These are phyloP conservation scores for Trichoderma breve DNA, from an alignment of 2,329 filamentous ascomycete species.

Conservation along the genomic window DNA sequence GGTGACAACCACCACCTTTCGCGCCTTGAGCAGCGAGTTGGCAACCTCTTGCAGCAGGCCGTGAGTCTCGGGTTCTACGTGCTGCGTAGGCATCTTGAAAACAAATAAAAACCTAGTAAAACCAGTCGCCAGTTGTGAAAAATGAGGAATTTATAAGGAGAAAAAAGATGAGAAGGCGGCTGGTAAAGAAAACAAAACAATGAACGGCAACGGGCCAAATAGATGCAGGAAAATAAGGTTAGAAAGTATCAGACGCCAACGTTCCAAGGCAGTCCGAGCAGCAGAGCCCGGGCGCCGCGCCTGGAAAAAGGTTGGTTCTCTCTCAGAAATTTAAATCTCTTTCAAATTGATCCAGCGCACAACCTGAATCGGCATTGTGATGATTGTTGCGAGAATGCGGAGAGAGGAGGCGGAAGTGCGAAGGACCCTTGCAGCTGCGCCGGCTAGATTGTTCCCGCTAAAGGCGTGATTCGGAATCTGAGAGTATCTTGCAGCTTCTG, in stretches of 20 bases:
- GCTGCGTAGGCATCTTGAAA: constrained; percentile 57
- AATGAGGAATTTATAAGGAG: background rate
- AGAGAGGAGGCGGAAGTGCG: constrained; percentile 13
- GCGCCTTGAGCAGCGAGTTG: constrained; percentile 60
- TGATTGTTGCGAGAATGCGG: constrained; percentile 3
- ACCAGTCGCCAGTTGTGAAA: background rate
- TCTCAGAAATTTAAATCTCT: background rate
- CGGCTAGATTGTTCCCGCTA: background rate
- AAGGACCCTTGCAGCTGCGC: constrained; percentile 4
- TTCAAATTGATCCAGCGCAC: constrained; percentile 4
- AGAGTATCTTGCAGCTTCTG: background rate
- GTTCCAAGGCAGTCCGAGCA: constrained; percentile 9
- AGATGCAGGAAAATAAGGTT: background rate
- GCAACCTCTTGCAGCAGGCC: constrained; percentile 63
- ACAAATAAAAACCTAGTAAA: background rate
- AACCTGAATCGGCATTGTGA: constrained; percentile 26
- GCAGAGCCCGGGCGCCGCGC: constrained; percentile 1
- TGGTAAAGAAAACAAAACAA: background rate
- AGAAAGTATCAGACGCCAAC: background rate
- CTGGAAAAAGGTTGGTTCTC: background rate
- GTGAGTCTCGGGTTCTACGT: constrained; percentile 51
- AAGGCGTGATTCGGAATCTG: background rate
- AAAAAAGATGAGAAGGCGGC: background rate
- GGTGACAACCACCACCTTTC: constrained; percentile 69
- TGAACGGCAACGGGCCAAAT: background rate